phyloP scores from a whole-genome alignment of 164 flowering plant species.

The Magnolia kwangsiensis region DNA sequence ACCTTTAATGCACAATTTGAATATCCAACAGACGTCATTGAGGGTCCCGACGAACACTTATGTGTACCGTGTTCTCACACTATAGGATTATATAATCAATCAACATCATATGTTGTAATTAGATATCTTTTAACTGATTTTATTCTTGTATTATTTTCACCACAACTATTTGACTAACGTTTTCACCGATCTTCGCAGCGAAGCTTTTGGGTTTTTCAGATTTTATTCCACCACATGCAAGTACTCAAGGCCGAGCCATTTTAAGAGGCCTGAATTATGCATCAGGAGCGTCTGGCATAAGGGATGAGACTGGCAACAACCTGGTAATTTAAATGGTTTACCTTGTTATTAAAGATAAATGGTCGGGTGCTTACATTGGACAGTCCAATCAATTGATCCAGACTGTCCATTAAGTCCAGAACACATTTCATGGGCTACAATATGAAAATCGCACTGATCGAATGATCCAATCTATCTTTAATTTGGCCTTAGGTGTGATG shows the following conservation, averaged over 20 bases:
- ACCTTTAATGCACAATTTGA: no score
- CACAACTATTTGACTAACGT: no score
- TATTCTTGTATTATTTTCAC: not conserved
- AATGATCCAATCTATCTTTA: not conserved
- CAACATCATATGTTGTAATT: no score
- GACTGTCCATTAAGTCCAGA: no score
- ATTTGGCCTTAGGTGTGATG: not conserved
- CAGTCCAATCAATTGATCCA: not conserved
- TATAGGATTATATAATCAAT: no score
- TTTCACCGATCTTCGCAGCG: conserved; percentile 31
- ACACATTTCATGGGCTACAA: not conserved
- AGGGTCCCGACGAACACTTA: no score
- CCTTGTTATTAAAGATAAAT: not conserved
- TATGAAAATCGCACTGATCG: not conserved
- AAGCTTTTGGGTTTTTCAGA: conserved; percentile 65
- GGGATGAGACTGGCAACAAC: conserved; percentile 78
- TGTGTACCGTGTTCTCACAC: no score
- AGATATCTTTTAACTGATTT: not conserved
- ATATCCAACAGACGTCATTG: no score
- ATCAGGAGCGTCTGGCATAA: conserved; percentile 83
- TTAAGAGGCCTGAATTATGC: conserved; percentile 72
- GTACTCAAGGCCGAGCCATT: conserved; percentile 38
- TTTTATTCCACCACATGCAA: conserved; percentile 59
- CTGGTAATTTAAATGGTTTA: conserved; percentile 37
- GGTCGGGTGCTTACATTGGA: not conserved